These are phyloP conservation scores for Patellifolia procumbens DNA, from an alignment of 179 eudicot genomes.

Conservation along the genomic window DNA sequence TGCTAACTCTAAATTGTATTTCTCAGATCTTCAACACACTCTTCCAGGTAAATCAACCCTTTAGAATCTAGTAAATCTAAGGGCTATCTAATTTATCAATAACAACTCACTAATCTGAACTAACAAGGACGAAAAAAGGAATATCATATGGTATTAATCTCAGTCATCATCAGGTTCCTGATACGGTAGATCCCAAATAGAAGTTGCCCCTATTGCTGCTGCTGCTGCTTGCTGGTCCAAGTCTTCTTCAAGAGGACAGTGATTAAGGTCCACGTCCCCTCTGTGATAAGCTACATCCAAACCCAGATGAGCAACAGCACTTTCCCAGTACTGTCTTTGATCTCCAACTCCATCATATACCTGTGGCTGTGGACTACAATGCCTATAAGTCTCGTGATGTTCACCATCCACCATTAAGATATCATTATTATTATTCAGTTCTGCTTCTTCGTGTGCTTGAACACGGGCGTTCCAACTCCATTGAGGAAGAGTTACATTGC, in stretches of 20 bases:
- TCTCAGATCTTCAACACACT: background rate
- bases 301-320: constrained; percentile 27
- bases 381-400: constrained; percentile 14
- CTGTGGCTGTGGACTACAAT: background rate
- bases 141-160: background rate
- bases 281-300: constrained; percentile 21
- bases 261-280: constrained; percentile 26
- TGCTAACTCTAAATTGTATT: background rate
- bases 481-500: too few relatives aligned
- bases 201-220: constrained; percentile 19
- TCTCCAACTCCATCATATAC: constrained; percentile 20
- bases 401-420: background rate
- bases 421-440: background rate
- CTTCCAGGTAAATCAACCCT: background rate
- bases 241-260: constrained; percentile 21
- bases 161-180: constrained; percentile 24
- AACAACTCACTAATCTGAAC: background rate
- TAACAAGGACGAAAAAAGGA: background rate
- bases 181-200: constrained; percentile 31
- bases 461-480: constrained; percentile 2
- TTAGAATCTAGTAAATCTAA: background rate
- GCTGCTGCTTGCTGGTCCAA: constrained; percentile 10
- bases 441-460: background rate
- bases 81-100: background rate
- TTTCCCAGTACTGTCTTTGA: constrained; percentile 37